Evolutionary conservation across 257 asterid genomes (phyloP), one percentile per base, ranked within the genome.

Genomic region (Nicotiana benthamiana): DNA sequence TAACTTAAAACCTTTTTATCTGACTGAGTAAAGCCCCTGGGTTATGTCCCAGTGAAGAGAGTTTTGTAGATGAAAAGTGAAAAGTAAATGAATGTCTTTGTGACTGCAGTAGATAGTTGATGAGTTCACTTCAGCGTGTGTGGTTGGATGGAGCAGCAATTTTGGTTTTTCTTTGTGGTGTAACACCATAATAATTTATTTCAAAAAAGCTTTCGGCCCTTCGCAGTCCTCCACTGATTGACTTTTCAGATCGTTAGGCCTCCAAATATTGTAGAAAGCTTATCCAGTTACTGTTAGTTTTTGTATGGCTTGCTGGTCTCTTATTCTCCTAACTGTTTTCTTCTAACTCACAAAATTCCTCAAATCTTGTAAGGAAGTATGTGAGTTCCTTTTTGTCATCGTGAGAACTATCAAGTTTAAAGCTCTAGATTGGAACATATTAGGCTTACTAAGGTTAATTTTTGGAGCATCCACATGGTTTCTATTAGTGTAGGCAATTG

Each of bases 1-100:
- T 62, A 46, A 56, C 54, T 64, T 28, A 75, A 75, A 28, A 48
- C 40, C 68, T 60, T 79, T 30, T 63, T 54, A 40, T 82, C 82
- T 66, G 52, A 48, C 48, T 11, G 9, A 65, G 11, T 3, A 34
- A 24, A 48, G 61, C 51, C 13, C 24, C 43, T 48, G 61, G 40
- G 9, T 16, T 74, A 26, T 48, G 43, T 28, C 79, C 26, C 13
- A 22, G 22, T 74, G 61, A 48, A 26, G 43, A 26, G 61, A 48
- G 43, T 74, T 48, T 74, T 48, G 26, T 59, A 59, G 60, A 15
- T 48, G 60, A 74, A 24, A 48, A 48, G 79, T 24, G 61, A 15
- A 74, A 48, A 74, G 43, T 74, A 60, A 48, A 74, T 26, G 10
- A 46, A 26, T 48, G 27, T 16, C 7, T 16, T 48, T 26, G 24